Percentiles rank a stretch among this genome's conserved stretches.
These are phyloP conservation scores for Agroathelia rolfsii DNA, from an alignment of 1,284 basidiomycete genomes.

Conservation along the genomic window DNA sequence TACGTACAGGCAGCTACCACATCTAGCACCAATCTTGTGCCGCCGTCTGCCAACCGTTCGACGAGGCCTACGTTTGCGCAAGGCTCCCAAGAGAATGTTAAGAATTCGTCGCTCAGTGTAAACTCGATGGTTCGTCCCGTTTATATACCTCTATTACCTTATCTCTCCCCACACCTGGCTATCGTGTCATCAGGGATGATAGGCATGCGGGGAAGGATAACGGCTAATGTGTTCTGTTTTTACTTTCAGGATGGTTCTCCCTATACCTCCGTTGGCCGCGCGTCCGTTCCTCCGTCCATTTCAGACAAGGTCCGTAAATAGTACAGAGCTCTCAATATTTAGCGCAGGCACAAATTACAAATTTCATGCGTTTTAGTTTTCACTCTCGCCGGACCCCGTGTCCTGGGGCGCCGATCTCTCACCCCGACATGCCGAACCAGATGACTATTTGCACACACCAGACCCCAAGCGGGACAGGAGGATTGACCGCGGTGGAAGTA, in stretches of 20 bases:
- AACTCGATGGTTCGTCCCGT: constrained; percentile 29
- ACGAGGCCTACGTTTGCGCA: constrained; percentile 36
- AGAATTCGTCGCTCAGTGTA: too few relatives aligned
- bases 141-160: not conserved
- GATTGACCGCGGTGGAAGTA: constrained; percentile 46
- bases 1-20: constrained; percentile 25
- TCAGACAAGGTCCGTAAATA: constrained; percentile 34
- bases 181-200: not conserved
- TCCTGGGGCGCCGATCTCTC: constrained; percentile 60
- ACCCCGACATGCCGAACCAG: constrained; percentile 43
- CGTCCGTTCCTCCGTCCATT: constrained; percentile 23
- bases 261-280: constrained; percentile 23
- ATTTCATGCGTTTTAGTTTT: constrained; percentile 36
- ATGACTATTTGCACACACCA: constrained; percentile 68
- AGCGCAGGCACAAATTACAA: too few relatives aligned
- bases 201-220: too few relatives aligned
- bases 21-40: constrained; percentile 47
- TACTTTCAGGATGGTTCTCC: constrained; percentile 34
- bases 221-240: constrained; percentile 14
- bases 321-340: constrained; percentile 1
- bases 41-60: constrained; percentile 22
- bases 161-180: too few relatives aligned
- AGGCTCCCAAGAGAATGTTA: constrained; percentile 26
- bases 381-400: constrained; percentile 60
- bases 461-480: constrained; percentile 57